phyloP scores from a whole-genome alignment of 805 yeast species.

The Teunomyces kruisii region DNA sequence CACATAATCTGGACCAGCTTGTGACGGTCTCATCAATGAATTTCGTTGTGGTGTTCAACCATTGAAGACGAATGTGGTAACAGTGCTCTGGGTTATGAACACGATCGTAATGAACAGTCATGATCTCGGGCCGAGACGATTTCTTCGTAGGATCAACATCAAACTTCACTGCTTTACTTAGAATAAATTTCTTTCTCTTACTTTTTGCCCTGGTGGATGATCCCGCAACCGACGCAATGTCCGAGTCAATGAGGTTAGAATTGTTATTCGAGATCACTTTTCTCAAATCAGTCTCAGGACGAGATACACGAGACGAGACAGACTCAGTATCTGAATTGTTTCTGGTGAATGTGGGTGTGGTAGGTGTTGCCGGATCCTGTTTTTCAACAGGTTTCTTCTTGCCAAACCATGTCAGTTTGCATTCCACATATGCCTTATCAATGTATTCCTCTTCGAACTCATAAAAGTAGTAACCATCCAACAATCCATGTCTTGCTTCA shows the following conservation, averaged over 20 bases:
- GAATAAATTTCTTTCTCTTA: conserved; percentile 44
- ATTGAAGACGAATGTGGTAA: conserved; percentile 85
- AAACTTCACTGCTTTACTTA: conserved; percentile 65
- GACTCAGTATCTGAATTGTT: conserved; percentile 29
- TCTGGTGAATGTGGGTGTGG: conserved; percentile 14
- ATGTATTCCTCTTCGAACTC: conserved; percentile 59
- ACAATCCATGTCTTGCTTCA: conserved; percentile 74
- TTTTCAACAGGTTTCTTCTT: conserved; percentile 15
- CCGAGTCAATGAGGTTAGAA: conserved; percentile 12
- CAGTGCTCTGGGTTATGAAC: conserved; percentile 95
- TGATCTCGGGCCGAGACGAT: conserved; percentile 74
- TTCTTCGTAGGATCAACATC: conserved; percentile 73
- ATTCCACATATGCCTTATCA: conserved; percentile 26
- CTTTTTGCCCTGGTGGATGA: conserved; percentile 20
- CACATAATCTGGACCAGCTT: conserved; percentile 80
- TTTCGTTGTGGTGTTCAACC: conserved; percentile 89
- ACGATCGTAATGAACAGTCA: conserved; percentile 84
- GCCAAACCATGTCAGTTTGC: conserved; percentile 33
- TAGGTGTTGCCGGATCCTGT: neutral
- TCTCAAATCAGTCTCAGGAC: conserved; percentile 20
- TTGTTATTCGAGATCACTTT: conserved; percentile 17
- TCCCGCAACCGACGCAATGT: conserved; percentile 24
- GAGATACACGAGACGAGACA: conserved; percentile 18
- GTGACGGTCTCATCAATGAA: conserved; percentile 75
- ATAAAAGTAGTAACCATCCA: conserved; percentile 93